Evolutionary conservation across 2,329 filamentous ascomycete species (phyloP).

Genomic region (Elsinoe australis): DNA sequence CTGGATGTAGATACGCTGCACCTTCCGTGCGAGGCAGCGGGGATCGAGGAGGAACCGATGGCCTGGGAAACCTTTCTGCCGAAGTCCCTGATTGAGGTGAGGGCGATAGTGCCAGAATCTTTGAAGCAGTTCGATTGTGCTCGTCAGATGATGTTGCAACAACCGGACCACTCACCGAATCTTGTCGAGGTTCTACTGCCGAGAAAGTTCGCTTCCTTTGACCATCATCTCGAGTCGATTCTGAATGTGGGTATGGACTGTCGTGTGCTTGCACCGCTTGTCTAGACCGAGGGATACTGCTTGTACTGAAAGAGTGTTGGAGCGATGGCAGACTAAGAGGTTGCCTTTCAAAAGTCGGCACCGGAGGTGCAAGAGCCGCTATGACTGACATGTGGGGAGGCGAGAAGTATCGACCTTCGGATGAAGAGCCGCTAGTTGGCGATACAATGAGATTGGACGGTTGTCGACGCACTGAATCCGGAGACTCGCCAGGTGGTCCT

Average conservation of each 20-base stretch:
- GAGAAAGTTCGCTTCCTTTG: constrained; percentile 1
- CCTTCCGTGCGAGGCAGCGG: neutral
- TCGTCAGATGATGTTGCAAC: neutral
- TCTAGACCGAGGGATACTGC: neutral
- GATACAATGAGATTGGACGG: constrained; percentile 1
- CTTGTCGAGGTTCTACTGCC: neutral
- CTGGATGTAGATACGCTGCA: neutral
- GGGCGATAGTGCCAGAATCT: neutral
- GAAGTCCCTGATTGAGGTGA: neutral
- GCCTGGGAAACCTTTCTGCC: constrained; percentile 3
- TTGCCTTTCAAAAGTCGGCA: neutral
- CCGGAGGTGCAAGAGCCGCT: neutral
- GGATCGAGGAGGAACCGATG: neutral
- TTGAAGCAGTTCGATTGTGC: neutral
- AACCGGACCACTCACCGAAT: too few species aligned
- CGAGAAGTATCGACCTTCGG: neutral
- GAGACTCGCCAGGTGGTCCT: constrained; percentile 23
- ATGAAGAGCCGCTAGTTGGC: neutral
- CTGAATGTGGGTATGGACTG: neutral
- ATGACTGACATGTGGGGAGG: constrained; percentile 2
- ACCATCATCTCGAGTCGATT: neutral
- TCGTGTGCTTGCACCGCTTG: neutral
- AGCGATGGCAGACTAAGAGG: constrained; percentile 4
- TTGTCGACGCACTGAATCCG: constrained; percentile 9
- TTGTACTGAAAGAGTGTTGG: constrained; percentile 12